phyloP scores from a whole-genome alignment of 2,329 filamentous ascomycete genomes.

The Davidsoniella neocaledoniae region DNA sequence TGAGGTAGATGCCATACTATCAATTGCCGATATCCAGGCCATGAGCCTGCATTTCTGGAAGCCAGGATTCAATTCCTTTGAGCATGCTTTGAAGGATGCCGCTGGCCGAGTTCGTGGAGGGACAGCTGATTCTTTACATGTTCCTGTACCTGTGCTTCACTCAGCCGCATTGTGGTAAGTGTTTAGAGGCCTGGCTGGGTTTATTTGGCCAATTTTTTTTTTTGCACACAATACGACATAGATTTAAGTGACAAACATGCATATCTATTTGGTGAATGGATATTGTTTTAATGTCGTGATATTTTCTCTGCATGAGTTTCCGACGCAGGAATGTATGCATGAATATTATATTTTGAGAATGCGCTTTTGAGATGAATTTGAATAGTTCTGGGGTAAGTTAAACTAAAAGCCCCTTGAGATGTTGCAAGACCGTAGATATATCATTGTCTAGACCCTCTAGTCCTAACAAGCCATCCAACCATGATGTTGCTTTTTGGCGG shows the following conservation, averaged over 20 bases:
- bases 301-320: too few species aligned
- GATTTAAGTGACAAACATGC: too few species aligned
- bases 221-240: too few species aligned
- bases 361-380: too few species aligned
- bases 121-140: neutral
- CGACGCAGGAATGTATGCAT: too few species aligned
- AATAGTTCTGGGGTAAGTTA: neutral
- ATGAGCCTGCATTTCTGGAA: neutral
- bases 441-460: constrained; percentile 35
- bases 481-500: constrained; percentile 31
- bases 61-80: neutral
- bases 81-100: neutral
- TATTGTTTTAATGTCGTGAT: too few species aligned
- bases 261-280: too few species aligned
- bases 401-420: constrained; percentile 23
- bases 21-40: too few species aligned
- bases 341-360: too few species aligned
- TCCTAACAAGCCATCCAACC: constrained; percentile 37
- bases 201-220: neutral
- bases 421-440: constrained; percentile 37
- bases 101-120: too few species aligned
- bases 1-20: constrained; percentile 2
- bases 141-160: neutral
- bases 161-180: too few species aligned
- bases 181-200: too few species aligned